A percentile compares a stretch with the other conserved stretches of the same genome.
phyloP scores from a whole-genome alignment of 179 eudicot species.

The Kewa caespitosa region DNA sequence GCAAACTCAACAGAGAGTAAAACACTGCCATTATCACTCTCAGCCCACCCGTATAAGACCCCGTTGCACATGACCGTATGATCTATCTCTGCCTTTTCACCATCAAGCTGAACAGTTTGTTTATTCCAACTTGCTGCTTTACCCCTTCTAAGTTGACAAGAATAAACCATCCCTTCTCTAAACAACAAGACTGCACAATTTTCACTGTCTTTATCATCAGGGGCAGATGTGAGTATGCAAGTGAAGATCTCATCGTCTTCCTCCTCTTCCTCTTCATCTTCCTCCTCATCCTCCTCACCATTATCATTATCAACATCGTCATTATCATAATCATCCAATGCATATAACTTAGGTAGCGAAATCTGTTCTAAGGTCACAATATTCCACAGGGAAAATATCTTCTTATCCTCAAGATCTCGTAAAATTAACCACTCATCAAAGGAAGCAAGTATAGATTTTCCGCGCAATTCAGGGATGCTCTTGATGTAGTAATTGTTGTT shows the following conservation, averaged over 20 bases:
- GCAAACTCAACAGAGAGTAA: background rate
- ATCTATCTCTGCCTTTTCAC: background rate
- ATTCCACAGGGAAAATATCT: background rate
- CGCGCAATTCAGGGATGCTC: background rate
- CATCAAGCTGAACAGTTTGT: background rate
- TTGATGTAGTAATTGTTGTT: background rate
- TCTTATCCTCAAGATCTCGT: background rate
- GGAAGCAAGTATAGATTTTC: background rate
- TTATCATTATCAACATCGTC: too few species aligned
- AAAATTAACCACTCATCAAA: conserved; percentile 8
- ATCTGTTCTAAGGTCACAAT: background rate
- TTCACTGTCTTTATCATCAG: background rate
- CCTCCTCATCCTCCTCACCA: background rate
- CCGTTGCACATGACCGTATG: background rate
- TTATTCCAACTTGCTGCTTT: background rate
- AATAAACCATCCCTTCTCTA: background rate
- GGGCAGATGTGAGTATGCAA: background rate
- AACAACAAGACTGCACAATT: background rate
- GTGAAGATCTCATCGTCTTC: background rate
- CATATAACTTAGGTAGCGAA: background rate
- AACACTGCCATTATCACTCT: background rate
- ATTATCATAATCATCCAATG: background rate
- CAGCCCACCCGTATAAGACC: conserved; percentile 9
- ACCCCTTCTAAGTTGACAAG: background rate
- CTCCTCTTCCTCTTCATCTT: background rate